A percentile compares a stretch with the other conserved stretches of the same genome.
Conservation (phyloP, 768 basidiomycete genomes). For the Mrakia gelida region DNA sequence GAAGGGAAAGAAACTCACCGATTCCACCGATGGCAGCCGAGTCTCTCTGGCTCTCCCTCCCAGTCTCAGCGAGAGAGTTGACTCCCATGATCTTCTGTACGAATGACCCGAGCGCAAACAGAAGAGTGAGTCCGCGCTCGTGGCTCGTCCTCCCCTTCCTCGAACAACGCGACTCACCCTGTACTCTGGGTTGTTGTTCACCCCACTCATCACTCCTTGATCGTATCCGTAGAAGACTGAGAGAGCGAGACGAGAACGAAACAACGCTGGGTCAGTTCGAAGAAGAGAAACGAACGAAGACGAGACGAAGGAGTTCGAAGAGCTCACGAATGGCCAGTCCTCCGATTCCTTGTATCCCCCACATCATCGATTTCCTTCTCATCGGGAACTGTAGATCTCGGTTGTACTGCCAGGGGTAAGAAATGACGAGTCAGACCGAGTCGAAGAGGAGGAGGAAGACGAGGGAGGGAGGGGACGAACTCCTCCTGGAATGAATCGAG, state of each 20-base stretch:
- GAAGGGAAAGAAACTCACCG: neutral
- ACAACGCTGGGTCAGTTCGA: too few relatives aligned
- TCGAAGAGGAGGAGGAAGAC: too few relatives aligned
- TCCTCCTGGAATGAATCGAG: neutral
- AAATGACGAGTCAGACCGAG: neutral
- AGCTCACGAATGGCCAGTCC: conserved; percentile 23
- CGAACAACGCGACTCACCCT: neutral
- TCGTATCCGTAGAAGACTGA: conserved; percentile 24
- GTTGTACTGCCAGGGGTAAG: neutral
- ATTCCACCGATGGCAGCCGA: conserved; percentile 30
- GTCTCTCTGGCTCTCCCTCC: conserved; percentile 11
- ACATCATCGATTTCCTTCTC: conserved; percentile 28
- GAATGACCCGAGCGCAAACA: too few relatives aligned
- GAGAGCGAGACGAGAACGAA: too few relatives aligned
- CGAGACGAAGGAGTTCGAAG: neutral
- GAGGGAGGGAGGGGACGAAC: too few relatives aligned
- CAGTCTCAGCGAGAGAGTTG: neutral
- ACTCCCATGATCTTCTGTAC: neutral
- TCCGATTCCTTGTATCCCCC: conserved; percentile 7
- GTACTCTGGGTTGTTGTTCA: conserved; percentile 19
- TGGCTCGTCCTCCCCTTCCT: neutral
- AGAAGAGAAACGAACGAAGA: too few relatives aligned
- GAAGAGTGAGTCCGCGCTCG: too few relatives aligned
- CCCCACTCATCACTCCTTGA: conserved; percentile 27
- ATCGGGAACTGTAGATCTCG: conserved; percentile 14